A percentile compares a stretch with the other conserved stretches of the same genome.
Evolutionary conservation across 139 green algal genomes (phyloP).

Genomic region (Tetraselmis striata): DNA sequence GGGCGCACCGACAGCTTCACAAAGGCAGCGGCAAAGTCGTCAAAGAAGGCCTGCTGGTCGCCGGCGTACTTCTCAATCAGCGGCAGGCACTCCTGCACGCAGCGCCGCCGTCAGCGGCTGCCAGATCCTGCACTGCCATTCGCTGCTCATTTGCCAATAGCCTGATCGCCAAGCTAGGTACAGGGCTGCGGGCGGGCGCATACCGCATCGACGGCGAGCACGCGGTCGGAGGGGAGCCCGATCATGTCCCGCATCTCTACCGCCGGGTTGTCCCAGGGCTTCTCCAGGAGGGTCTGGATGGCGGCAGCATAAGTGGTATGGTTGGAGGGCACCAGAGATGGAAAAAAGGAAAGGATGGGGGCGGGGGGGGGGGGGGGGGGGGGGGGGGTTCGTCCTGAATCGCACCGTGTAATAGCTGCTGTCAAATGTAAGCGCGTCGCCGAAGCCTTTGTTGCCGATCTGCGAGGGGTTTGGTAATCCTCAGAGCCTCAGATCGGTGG

Average conservation of each 20-base stretch:
- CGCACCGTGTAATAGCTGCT: slow-evolving; percentile 76
- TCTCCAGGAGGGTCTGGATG: slow-evolving; percentile 44
- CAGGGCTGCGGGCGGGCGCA: no score
- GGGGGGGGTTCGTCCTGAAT: not conserved
- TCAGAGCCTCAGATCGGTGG: no score
- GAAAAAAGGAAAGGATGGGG: not conserved
- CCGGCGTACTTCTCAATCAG: slow-evolving; percentile 58
- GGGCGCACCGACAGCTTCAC: slow-evolving; percentile 30
- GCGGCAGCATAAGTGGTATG: no score
- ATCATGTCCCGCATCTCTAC: slow-evolving; percentile 52
- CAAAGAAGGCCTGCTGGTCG: slow-evolving; percentile 56
- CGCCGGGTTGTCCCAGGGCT: slow-evolving; percentile 52
- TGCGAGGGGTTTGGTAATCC: no score
- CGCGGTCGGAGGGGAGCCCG: slow-evolving; percentile 75
- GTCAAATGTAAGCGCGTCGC: slow-evolving; percentile 82
- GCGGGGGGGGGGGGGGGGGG: no score
- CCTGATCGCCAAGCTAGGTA: no score
- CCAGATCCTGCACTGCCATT: not conserved
- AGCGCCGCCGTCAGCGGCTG: no score
- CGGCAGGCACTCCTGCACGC: slow-evolving; percentile 15
- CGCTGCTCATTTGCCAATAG: no score
- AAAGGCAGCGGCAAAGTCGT: slow-evolving; percentile 65
- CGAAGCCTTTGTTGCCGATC: slow-evolving; percentile 78
- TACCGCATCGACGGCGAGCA: slow-evolving; percentile 63
- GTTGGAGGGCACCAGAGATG: not conserved